A percentile compares a stretch with the other conserved stretches of the same genome.
Conservation (phyloP, 2,329 filamentous ascomycete species). For the Fusarium euwallaceae region DNA sequence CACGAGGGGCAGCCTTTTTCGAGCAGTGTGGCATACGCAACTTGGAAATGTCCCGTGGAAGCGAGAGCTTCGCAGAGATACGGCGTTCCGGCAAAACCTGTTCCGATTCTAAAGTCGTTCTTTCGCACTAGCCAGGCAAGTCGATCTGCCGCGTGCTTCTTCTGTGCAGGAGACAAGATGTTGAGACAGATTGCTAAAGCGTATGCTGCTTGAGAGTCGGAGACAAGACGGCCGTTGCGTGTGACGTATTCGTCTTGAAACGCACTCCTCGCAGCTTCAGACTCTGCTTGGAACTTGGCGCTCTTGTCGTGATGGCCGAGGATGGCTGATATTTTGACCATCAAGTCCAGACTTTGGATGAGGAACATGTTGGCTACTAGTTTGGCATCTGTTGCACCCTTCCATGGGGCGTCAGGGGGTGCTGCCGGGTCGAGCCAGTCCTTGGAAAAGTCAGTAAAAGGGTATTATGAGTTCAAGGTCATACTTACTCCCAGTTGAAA, state of each 20-base stretch:
- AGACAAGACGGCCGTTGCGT: conserved; percentile 7
- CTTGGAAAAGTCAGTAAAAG: conserved; percentile 42
- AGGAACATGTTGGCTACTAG: conserved; percentile 62
- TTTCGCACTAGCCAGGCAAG: conserved; percentile 19
- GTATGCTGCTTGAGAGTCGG: conserved; percentile 27
- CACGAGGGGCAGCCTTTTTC: conserved; percentile 53
- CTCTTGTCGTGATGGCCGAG: conserved; percentile 45
- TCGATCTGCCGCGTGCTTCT: background rate
- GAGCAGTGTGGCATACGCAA: conserved; percentile 53
- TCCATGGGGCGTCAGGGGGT: conserved; percentile 50
- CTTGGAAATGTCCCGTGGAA: background rate
- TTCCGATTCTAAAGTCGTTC: conserved; percentile 30
- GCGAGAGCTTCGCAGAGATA: conserved; percentile 15
- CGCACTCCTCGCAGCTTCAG: conserved; percentile 17
- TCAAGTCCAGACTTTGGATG: conserved; percentile 55
- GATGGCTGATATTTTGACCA: conserved; percentile 50
- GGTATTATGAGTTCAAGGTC: too few relatives aligned
- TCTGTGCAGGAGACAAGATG: conserved; percentile 8
- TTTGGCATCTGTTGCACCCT: conserved; percentile 53
- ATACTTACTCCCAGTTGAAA: background rate
- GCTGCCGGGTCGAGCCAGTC: conserved; percentile 63
- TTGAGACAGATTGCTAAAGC: conserved; percentile 29
- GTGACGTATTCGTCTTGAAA: conserved; percentile 32
- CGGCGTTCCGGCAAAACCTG: conserved; percentile 55
- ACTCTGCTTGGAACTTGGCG: background rate